Conservation (phyloP, 2,329 filamentous ascomycete genomes). For the Colletotrichum sublineola region DNA sequence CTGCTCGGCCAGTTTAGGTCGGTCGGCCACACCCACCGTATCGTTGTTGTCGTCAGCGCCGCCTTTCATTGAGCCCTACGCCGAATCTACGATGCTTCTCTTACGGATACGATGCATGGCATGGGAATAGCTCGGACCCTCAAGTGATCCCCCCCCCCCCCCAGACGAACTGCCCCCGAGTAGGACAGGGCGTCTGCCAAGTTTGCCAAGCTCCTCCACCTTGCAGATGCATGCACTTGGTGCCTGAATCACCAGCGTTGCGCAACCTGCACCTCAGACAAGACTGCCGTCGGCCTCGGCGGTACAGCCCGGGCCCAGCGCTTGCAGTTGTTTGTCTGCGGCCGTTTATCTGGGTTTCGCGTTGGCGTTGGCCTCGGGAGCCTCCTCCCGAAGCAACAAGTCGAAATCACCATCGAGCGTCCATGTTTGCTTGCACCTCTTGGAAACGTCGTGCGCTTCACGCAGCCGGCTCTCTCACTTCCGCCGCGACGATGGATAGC, state of each 20-base stretch:
- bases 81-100: background rate
- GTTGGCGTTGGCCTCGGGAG: background rate
- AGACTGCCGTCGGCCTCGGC: constrained; percentile 2
- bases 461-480: background rate
- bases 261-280: constrained; percentile 7
- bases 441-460: background rate
- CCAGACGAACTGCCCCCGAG: constrained; percentile 7
- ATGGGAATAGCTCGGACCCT: constrained; percentile 7
- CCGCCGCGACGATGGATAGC: background rate
- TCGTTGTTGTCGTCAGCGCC: background rate
- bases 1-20: no score
- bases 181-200: constrained; percentile 25
- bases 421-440: background rate
- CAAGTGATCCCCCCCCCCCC: background rate
- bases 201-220: constrained; percentile 12
- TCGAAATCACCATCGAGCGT: background rate
- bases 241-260: constrained; percentile 20
- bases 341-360: background rate
- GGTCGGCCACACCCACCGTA: background rate
- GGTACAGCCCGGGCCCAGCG: background rate
- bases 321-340: background rate
- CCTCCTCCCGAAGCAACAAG: background rate
- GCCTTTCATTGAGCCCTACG: background rate
- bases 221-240: constrained; percentile 24
- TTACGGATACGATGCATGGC: background rate